Evolutionary conservation across 164 flowering plant genomes (phyloP), one percentile per base, ranked within the genome.

Genomic region (Magnolia officinalis): DNA sequence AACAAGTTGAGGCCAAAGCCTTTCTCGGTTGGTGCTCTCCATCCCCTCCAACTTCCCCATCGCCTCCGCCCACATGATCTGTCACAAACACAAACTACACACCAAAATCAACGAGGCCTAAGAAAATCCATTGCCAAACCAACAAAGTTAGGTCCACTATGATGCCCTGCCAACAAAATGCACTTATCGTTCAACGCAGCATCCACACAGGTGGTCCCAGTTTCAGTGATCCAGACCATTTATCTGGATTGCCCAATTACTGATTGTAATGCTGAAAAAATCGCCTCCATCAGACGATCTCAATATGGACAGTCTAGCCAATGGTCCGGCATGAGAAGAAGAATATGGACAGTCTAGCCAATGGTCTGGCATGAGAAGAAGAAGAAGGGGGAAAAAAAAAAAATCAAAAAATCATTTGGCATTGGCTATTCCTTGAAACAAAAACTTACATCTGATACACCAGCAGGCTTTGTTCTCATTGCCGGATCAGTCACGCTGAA

Each of bases 41-140:
- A 96, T 94, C 45, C 98, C 98, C 80, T 96, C 98, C 77, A 96
- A 83, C 84, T 94, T 96, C 26, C 87, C 90, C 92, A 94, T 91
- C 64, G 97, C 98, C 84, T 94, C 98, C n/a, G 97, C 95, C 98
- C 98, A 96, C 99, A 94, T 96, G 20, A 96, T 91, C 99, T 96
- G 84, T 29, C 76, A 88, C 80, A 24, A 75, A 77, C 88, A 89
- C 81, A 59, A 50, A 18, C 16, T 14, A 65, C 75, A 78, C 49
- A 19, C 52, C 59, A 50, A 50, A 66, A 64, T 58, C 37, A 58
- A 67, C 37, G 31, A 21, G 29, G 29, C 14, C 19, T 0, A 21
- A 26, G 50, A 21, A 61, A 61, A 16, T 49, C n/a, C 69, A 75
- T 24, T 14, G 24, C 64, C 70, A 51, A 23, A 75, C 2, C n/a